These are phyloP conservation scores for Ceratocystiopsis minuta DNA, from an alignment of 2,329 filamentous ascomycete genomes.

Conservation along the genomic window DNA sequence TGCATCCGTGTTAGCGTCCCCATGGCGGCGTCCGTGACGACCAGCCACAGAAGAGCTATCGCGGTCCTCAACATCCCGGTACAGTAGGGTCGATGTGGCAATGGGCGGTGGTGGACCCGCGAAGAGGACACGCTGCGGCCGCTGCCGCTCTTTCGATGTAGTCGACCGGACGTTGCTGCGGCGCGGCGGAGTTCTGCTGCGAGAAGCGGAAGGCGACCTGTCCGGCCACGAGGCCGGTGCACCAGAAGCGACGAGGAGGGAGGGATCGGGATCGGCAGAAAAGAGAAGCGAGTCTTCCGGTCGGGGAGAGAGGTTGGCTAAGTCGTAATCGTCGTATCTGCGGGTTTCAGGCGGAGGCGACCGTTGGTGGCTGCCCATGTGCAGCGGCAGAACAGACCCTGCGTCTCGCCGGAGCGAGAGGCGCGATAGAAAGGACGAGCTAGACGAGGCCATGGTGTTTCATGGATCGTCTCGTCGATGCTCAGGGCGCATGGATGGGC, in stretches of 20 bases:
- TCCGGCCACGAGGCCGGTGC: too few relatives aligned
- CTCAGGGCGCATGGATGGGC: too few relatives aligned
- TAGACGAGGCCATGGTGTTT: slow-evolving; percentile 1
- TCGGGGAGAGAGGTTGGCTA: too few relatives aligned
- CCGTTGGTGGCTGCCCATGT: slow-evolving; percentile 18
- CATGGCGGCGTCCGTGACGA: not conserved
- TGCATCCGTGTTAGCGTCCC: too few relatives aligned
- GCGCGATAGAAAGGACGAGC: slow-evolving; percentile 15
- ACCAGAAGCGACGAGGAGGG: not conserved
- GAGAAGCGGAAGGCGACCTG: not conserved
- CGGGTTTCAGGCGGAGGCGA: slow-evolving; percentile 13
- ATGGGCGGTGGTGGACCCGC: slow-evolving; percentile 33
- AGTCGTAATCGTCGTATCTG: too few relatives aligned
- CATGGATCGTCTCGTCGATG: too few relatives aligned
- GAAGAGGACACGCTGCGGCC: slow-evolving; percentile 20
- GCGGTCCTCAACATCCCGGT: slow-evolving; percentile 16
- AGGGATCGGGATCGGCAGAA: slow-evolving; percentile 1
- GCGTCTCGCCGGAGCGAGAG: slow-evolving; percentile 12
- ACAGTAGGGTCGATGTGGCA: slow-evolving; percentile 22
- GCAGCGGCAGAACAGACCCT: slow-evolving; percentile 13
- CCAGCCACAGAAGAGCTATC: not conserved
- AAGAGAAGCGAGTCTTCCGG: slow-evolving; percentile 9
- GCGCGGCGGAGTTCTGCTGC: slow-evolving; percentile 11
- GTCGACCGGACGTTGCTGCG: too few relatives aligned
- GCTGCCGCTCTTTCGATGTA: slow-evolving; percentile 5